Evolutionary conservation across 805 yeast species (phyloP).

Genomic region (Pichia rugopelliculosa): DNA sequence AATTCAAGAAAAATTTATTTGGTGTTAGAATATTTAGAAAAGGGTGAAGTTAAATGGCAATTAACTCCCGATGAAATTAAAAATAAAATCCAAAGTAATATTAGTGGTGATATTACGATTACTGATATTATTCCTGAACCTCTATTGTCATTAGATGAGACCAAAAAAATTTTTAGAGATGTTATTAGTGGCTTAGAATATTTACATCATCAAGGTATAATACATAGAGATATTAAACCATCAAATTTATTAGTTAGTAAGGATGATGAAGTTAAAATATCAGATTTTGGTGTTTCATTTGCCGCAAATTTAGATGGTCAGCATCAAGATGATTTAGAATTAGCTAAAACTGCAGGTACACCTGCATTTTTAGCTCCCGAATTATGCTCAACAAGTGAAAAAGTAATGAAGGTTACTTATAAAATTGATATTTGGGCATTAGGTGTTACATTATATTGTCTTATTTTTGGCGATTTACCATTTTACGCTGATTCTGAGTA

Average conservation of each 20-base stretch:
- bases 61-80: conserved; percentile 22
- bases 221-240: conserved; percentile 89
- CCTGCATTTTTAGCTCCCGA: conserved; percentile 98
- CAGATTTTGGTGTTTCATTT: conserved; percentile 95
- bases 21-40: conserved; percentile 82
- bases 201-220: conserved; percentile 80
- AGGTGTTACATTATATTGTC: conserved; percentile 85
- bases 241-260: conserved; percentile 73
- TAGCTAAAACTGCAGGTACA: conserved; percentile 95
- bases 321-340: conserved; percentile 68
- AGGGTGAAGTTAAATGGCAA: conserved; percentile 90
- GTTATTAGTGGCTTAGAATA: conserved; percentile 85
- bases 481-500: conserved; percentile 82
- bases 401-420: conserved; percentile 51
- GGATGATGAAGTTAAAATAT: conserved; percentile 74
- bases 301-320: conserved; percentile 43
- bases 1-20: conserved; percentile 79
- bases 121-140: conserved; percentile 39
- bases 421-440: conserved; percentile 97
- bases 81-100: neutral
- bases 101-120: conserved; percentile 7
- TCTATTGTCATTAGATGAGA: conserved; percentile 54
- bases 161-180: conserved; percentile 71
- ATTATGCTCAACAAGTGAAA: conserved; percentile 57
- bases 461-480: conserved; percentile 83